phyloP scores from a whole-genome alignment of 2,329 filamentous ascomycete genomes.

The Alternaria rosae region DNA sequence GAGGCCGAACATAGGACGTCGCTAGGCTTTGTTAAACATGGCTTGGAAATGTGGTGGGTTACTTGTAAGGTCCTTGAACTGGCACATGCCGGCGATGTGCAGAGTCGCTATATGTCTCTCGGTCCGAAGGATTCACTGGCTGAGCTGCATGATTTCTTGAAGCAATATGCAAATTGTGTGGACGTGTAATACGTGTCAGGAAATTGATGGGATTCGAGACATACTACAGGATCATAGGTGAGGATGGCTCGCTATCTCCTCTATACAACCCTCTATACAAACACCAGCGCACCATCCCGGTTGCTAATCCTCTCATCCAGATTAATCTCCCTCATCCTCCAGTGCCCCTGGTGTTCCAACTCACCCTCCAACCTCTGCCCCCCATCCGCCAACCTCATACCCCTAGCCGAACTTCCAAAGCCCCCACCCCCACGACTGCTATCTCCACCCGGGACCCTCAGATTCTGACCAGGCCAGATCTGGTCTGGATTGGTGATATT shows the following conservation, averaged over 20 bases:
- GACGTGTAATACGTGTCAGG: too few species aligned
- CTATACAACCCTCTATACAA: conserved; percentile 12
- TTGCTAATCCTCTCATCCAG: conserved; percentile 38
- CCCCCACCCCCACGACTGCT: conserved; percentile 17
- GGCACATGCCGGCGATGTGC: not conserved
- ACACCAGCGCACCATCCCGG: conserved; percentile 31
- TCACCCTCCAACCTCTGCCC: conserved; percentile 35
- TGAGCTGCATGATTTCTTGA: conserved; percentile 15
- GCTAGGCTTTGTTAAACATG: conserved; percentile 22
- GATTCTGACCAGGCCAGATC: conserved; percentile 38
- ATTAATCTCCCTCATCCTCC: conserved; percentile 28
- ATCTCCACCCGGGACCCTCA: conserved; percentile 31
- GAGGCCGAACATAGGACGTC: not conserved
- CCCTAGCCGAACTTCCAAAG: conserved; percentile 32
- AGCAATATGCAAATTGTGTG: not conserved
- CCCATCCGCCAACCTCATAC: conserved; percentile 28
- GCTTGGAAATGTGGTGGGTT: conserved; percentile 25
- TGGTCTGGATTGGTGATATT: conserved; percentile 36
- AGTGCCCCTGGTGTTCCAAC: conserved; percentile 23
- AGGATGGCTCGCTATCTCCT: too few species aligned
- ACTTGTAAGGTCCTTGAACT: conserved; percentile 16
- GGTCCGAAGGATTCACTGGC: conserved; percentile 15
- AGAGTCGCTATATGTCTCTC: conserved; percentile 10
- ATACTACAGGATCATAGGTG: not conserved
- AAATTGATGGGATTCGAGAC: not conserved